Evolutionary conservation across 2,329 filamentous ascomycete species (phyloP).

Genomic region (Venturia carpophila): DNA sequence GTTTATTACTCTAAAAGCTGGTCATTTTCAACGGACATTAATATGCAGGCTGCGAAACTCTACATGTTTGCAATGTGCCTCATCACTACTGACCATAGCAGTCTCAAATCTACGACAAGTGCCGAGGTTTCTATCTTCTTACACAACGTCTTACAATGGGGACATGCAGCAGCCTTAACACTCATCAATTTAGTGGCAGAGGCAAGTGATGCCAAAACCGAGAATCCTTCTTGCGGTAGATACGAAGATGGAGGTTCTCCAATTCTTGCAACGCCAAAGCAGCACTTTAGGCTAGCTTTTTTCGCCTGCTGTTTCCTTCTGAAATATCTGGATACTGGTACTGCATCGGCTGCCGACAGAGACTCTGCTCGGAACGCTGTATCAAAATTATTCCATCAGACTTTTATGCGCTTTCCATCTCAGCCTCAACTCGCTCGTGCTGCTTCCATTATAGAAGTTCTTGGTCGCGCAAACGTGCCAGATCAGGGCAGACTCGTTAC

Average conservation of each 20-base stretch:
- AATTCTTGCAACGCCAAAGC: conserved; percentile 18
- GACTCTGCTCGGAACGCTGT: conserved; percentile 20
- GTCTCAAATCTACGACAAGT: conserved; percentile 2
- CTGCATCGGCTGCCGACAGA: conserved; percentile 16
- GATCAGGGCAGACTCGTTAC: conserved; percentile 17
- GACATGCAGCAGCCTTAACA: conserved; percentile 7
- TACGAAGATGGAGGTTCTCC: conserved; percentile 16
- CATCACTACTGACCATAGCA: conserved; percentile 8
- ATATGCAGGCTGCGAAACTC: conserved; percentile 15
- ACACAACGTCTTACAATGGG: conserved; percentile 16
- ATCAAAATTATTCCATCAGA: conserved; percentile 14
- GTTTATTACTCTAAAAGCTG: not conserved
- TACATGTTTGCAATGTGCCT: conserved; percentile 18
- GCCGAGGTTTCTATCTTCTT: conserved; percentile 17
- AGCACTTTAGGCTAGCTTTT: conserved; percentile 19
- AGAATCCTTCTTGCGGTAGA: conserved; percentile 16
- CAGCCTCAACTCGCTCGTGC: conserved; percentile 15
- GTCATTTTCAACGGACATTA: conserved; percentile 12
- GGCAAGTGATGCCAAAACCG: not conserved
- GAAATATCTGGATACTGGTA: conserved; percentile 18
- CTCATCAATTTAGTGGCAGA: conserved; percentile 10
- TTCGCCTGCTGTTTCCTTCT: conserved; percentile 20
- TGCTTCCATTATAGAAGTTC: conserved; percentile 16
- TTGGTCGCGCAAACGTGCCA: conserved; percentile 20
- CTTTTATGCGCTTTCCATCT: conserved; percentile 19